Evolutionary conservation across 768 basidiomycete species (phyloP).

Genomic region (Sporobolomyces roseus): DNA sequence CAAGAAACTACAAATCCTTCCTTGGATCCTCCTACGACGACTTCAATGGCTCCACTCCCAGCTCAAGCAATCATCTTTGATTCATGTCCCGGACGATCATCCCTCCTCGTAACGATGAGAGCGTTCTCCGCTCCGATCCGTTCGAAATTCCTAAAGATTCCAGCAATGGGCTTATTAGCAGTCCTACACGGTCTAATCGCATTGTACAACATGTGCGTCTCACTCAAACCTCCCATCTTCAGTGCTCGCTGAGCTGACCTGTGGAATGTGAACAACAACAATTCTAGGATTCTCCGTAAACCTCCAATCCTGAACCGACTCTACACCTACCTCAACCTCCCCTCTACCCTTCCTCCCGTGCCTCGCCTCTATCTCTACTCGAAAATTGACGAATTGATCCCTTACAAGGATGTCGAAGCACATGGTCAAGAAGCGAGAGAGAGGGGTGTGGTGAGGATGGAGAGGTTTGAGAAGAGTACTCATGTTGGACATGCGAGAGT

Average conservation of each 20-base stretch:
- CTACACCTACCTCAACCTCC: slow-evolving; percentile 25
- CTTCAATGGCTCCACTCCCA: neutral
- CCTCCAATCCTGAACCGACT: slow-evolving; percentile 20
- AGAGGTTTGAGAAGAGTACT: slow-evolving; percentile 27
- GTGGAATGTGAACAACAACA: neutral
- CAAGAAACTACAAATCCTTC: neutral
- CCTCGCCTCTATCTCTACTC: slow-evolving; percentile 44
- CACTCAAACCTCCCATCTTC: too few relatives aligned
- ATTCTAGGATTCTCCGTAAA: slow-evolving; percentile 17
- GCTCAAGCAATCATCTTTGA: slow-evolving; percentile 37
- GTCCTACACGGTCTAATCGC: neutral
- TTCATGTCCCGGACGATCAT: slow-evolving; percentile 41
- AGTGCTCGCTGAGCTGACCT: neutral
- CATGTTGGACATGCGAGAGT: slow-evolving; percentile 41
- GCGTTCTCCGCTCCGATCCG: slow-evolving; percentile 40
- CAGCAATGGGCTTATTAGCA: neutral
- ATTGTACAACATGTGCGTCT: slow-evolving; percentile 16
- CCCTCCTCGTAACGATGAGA: slow-evolving; percentile 6
- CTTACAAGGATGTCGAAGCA: slow-evolving; percentile 34
- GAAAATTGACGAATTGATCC: slow-evolving; percentile 35
- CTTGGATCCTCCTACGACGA: too few relatives aligned
- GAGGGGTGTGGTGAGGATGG: slow-evolving; percentile 11
- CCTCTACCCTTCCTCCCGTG: slow-evolving; percentile 17
- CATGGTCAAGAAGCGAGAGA: slow-evolving; percentile 30
- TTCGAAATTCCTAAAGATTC: neutral